A percentile compares a stretch with the other conserved stretches of the same genome.
phyloP scores from a whole-genome alignment of 2,329 filamentous ascomycete species.

The Aspergillus sp. region DNA sequence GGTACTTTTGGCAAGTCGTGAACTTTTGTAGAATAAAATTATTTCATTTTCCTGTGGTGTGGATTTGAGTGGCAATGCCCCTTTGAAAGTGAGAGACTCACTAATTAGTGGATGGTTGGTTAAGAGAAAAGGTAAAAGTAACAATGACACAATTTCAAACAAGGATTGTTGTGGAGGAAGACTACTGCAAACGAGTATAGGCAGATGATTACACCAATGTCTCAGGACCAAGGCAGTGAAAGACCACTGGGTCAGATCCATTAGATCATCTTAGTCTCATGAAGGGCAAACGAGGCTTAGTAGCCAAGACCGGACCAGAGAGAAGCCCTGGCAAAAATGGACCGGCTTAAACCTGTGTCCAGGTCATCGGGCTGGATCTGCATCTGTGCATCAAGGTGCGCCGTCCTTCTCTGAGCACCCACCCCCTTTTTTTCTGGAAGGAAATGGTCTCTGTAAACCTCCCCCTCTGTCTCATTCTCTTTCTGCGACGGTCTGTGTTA shows the following conservation, averaged over 20 bases:
- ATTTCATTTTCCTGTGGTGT: not conserved
- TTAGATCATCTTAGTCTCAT: slow-evolving; percentile 6
- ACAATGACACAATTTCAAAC: not conserved
- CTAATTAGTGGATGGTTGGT: not conserved
- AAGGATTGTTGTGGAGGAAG: not conserved
- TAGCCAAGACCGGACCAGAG: slow-evolving; percentile 10
- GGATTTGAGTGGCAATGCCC: not conserved
- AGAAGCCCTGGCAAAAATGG: slow-evolving; percentile 10
- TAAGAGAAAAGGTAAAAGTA: not conserved
- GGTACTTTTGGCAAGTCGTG: slow-evolving; percentile 18
- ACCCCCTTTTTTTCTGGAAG: not conserved
- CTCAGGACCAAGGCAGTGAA: slow-evolving; percentile 11
- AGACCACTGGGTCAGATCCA: slow-evolving; percentile 4
- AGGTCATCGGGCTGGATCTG: slow-evolving; percentile 14
- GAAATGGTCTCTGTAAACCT: not conserved
- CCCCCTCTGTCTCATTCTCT: not conserved
- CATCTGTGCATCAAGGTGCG: slow-evolving; percentile 9
- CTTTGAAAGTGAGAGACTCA: not conserved
- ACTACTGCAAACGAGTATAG: slow-evolving; percentile 17
- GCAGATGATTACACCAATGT: slow-evolving; percentile 17
- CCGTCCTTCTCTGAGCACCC: slow-evolving; percentile 1
- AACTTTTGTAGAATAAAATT: not conserved
- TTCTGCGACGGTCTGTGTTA: not conserved
- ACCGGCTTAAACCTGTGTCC: slow-evolving; percentile 12
- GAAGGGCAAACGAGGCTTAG: slow-evolving; percentile 10